Evolutionary conservation across 73 alveolate species (phyloP).

Genomic region (Tetrahymena thermophila): DNA sequence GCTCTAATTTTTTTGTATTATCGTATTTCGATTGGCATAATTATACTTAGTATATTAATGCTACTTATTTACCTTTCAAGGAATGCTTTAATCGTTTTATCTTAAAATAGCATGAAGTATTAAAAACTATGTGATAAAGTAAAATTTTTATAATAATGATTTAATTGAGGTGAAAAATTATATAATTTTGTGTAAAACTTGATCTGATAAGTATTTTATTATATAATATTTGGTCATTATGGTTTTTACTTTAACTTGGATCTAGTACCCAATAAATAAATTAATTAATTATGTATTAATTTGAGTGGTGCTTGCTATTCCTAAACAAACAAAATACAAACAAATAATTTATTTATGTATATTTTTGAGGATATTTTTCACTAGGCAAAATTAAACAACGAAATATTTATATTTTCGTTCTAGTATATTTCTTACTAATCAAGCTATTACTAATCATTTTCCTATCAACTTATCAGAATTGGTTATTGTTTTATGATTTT

Average conservation of each 20-base stretch:
- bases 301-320: background rate
- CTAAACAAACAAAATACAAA: no score
- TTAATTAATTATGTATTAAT: background rate
- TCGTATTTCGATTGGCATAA: no score
- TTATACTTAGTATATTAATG: no score
- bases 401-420: background rate
- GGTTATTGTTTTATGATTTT: no score
- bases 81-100: no score
- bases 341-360: no score
- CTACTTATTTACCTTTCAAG: no score
- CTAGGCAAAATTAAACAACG: background rate
- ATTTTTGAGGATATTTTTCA: background rate
- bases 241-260: background rate
- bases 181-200: background rate
- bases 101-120: no score
- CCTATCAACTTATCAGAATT: background rate
- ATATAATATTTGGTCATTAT: background rate
- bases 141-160: no score
- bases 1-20: no score
- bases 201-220: background rate
- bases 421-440: background rate
- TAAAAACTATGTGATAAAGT: background rate
- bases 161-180: background rate
- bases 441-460: background rate
- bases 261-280: background rate